Conservation (phyloP, 2,329 filamentous ascomycete species). For the Cercospora zeae-maydis region DNA sequence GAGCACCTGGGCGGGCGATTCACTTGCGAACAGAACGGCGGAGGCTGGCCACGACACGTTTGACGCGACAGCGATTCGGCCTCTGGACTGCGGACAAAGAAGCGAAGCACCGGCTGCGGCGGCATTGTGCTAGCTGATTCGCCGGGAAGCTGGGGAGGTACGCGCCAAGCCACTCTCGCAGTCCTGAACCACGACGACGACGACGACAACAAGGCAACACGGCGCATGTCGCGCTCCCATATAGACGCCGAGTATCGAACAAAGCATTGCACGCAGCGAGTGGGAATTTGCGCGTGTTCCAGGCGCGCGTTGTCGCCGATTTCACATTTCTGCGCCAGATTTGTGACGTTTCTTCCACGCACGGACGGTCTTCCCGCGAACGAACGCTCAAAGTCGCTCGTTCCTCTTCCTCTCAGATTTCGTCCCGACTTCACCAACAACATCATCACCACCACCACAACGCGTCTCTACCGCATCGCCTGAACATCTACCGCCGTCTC, state of each 20-base stretch:
- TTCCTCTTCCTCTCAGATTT: slow-evolving; percentile 11
- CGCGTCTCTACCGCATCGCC: slow-evolving; percentile 22
- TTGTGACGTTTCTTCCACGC: slow-evolving; percentile 7
- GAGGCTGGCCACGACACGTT: neutral
- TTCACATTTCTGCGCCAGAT: slow-evolving; percentile 14
- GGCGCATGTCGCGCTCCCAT: slow-evolving; percentile 17
- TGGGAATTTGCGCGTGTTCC: slow-evolving; percentile 17
- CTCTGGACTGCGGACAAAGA: slow-evolving; percentile 1
- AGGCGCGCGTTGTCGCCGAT: slow-evolving; percentile 5
- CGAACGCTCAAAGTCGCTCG: slow-evolving; percentile 3
- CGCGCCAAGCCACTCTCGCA: slow-evolving; percentile 4
- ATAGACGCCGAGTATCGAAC: slow-evolving; percentile 30
- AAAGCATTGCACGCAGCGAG: slow-evolving; percentile 26
- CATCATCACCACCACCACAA: slow-evolving; percentile 26
- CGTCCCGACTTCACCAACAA: slow-evolving; percentile 16
- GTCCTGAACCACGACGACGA: neutral
- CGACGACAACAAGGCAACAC: slow-evolving; percentile 14
- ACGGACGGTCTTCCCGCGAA: neutral
- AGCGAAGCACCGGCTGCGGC: slow-evolving; percentile 12
- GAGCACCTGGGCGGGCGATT: neutral
- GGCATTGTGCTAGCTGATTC: slow-evolving; percentile 18
- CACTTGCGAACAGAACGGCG: slow-evolving; percentile 7
- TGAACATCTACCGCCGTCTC: slow-evolving; percentile 11
- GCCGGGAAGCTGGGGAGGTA: slow-evolving; percentile 9
- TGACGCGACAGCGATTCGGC: neutral